A percentile compares a stretch with the other conserved stretches of the same genome.
Evolutionary conservation across 805 yeast genomes (phyloP).

Genomic region (Candida endomychidarum): DNA sequence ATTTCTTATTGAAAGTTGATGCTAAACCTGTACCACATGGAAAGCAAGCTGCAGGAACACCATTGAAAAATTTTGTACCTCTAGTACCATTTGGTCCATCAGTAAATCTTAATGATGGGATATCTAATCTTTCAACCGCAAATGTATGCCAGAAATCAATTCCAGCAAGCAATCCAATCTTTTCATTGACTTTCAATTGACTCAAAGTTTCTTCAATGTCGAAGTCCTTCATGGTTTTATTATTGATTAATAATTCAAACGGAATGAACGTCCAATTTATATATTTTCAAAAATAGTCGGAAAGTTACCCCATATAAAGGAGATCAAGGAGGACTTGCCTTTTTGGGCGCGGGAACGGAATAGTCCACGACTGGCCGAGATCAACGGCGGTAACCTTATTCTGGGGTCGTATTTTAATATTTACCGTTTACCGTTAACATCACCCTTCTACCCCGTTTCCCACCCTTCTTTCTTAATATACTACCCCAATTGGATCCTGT

Average conservation of each 20-base stretch:
- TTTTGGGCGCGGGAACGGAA: conserved; percentile 4
- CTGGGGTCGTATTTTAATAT: no score
- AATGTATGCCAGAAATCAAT: conserved; percentile 52
- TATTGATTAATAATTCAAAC: background rate
- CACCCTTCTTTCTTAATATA: no score
- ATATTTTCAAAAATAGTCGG: conserved; percentile 4
- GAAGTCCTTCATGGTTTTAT: conserved; percentile 17
- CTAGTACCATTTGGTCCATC: conserved; percentile 70
- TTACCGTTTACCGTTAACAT: no score
- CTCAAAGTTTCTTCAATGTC: conserved; percentile 25
- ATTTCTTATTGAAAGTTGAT: conserved; percentile 52
- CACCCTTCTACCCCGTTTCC: no score
- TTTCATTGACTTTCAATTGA: conserved; percentile 29
- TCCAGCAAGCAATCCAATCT: conserved; percentile 37
- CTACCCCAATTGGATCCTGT: no score
- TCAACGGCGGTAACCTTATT: no score
- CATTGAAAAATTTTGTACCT: conserved; percentile 56
- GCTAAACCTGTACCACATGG: conserved; percentile 65
- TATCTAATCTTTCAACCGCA: conserved; percentile 36
- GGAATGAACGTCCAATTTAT: background rate
- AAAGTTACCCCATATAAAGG: conserved; percentile 7
- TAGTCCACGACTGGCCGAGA: no score
- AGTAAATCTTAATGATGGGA: conserved; percentile 47
- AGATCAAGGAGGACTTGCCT: conserved; percentile 8
- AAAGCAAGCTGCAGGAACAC: conserved; percentile 56